Evolutionary conservation across 1,139 yeast species (phyloP), one percentile per base, ranked within the genome.

Genomic region (Lodderomyces theae): DNA sequence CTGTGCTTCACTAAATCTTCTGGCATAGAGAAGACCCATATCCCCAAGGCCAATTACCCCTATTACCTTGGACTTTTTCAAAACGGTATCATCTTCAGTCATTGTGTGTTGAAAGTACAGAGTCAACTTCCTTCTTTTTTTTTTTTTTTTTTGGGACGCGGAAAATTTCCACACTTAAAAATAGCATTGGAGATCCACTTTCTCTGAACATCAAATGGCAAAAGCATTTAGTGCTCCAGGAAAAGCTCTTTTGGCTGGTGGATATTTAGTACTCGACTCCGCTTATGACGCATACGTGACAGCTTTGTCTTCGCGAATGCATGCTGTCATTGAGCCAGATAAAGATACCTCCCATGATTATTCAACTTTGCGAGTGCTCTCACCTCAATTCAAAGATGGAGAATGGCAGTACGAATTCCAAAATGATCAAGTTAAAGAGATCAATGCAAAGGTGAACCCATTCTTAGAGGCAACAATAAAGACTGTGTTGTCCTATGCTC

Each of bases 1-100:
- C 1, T 97, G 97, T 1, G 90, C 94, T 38, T 74, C 73, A 18
- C 86, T 71, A 55, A 94, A 83, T 42, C 84, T 66, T 13, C 72
- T 70, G 45, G 97, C 97, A 55, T 92, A 92, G 49, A 92, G 65
- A 34, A 79, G 67, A 12, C 98, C 98, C 98, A 92, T 92, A 59
- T 92, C 98, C 21, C 98, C 98, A 34, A 92, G 76, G 1, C 98
- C 98, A 43, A 92, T 90, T 48, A 92, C 86, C 2, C 98, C 98
- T 38, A 92, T 77, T 4, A 33, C 26, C 29, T 41, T 31, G 69
- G 70, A 57, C 80, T 84, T 28, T 69, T 38, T 13, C 41, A 37
- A 19, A 42, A 39, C 4, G 48, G 37, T 10, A 11, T 37, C 39
- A 8, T 35, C 25, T 2, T 26, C 22, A 3, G 31, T 11, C 29